Percentiles rank a stretch among this genome's conserved stretches.
phyloP scores from a whole-genome alignment of 169 alveolate species.

The Plasmodium gonderi region DNA sequence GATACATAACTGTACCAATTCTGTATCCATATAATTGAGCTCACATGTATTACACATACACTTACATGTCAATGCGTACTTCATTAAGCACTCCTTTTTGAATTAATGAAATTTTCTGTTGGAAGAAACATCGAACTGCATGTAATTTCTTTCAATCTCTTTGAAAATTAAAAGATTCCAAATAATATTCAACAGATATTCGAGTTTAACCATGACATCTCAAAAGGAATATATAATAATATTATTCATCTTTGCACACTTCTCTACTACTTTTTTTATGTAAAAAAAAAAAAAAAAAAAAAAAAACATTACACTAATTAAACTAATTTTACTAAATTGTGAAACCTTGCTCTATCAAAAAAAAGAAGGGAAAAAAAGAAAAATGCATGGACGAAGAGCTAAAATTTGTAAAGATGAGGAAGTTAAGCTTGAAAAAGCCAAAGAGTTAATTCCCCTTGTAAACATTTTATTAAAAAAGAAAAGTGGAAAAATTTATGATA shows the following conservation, averaged over 20 bases:
- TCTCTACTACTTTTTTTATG: not conserved
- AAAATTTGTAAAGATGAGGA: slow-evolving; percentile 13
- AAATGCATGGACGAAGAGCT: slow-evolving; percentile 74
- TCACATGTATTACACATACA: not conserved
- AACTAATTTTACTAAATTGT: not conserved
- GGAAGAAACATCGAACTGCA: not conserved
- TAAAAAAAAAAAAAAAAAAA: too few species aligned
- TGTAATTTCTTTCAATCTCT: not conserved
- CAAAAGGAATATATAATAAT: not conserved
- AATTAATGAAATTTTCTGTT: not conserved
- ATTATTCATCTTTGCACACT: not conserved
- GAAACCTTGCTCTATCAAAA: not conserved
- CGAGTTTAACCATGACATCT: not conserved
- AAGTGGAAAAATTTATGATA: slow-evolving; percentile 19
- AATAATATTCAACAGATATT: not conserved
- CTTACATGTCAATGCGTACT: not conserved
- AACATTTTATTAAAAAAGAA: slow-evolving; percentile 42
- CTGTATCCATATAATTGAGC: not conserved
- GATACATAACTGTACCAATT: not conserved
- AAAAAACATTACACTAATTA: too few species aligned
- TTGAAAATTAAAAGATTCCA: not conserved
- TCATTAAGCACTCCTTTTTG: not conserved
- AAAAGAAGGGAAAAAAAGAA: not conserved
- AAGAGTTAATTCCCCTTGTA: slow-evolving; percentile 44
- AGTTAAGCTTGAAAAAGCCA: slow-evolving; percentile 33